phyloP scores from a whole-genome alignment of 139 green algal species.

The Chlamydomonas urium region DNA sequence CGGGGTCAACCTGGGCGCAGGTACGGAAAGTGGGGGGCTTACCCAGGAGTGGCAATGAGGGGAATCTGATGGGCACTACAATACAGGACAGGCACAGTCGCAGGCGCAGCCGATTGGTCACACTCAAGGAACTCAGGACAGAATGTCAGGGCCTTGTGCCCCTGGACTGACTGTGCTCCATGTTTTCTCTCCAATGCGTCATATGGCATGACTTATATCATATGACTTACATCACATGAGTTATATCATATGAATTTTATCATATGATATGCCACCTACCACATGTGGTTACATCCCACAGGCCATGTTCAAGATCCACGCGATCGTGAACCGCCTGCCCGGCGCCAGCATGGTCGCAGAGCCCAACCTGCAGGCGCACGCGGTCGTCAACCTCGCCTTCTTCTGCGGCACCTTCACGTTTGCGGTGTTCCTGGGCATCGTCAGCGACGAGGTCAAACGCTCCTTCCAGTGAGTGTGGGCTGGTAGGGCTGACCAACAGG shows the following conservation, averaged over 20 bases:
- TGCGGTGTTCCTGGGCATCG: slow-evolving; percentile 28
- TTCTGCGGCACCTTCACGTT: slow-evolving; percentile 32
- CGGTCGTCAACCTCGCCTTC: slow-evolving; percentile 29
- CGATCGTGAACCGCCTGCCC: slow-evolving; percentile 29
- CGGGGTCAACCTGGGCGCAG: not conserved
- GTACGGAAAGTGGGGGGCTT: not conserved
- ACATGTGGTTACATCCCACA: not conserved
- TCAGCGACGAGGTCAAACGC: slow-evolving; percentile 27
- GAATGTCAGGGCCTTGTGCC: not conserved
- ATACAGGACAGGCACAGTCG: not conserved
- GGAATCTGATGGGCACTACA: not conserved
- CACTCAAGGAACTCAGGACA: not conserved
- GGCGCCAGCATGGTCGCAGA: slow-evolving; percentile 28
- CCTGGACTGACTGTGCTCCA: not conserved
- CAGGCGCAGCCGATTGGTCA: too few species aligned
- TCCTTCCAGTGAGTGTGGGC: slow-evolving; percentile 14
- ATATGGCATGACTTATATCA: too few species aligned
- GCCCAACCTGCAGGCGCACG: not conserved
- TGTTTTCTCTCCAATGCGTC: too few species aligned
- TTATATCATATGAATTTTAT: too few species aligned
- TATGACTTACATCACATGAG: too few species aligned
- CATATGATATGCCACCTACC: not conserved
- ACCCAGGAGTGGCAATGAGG: not conserved
- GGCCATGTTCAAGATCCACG: slow-evolving; percentile 30
- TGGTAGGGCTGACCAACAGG: not conserved